Base-by-base conservation (phyloP, 2,329 filamentous ascomycete species). In the Seiridium unicorne region DNA sequence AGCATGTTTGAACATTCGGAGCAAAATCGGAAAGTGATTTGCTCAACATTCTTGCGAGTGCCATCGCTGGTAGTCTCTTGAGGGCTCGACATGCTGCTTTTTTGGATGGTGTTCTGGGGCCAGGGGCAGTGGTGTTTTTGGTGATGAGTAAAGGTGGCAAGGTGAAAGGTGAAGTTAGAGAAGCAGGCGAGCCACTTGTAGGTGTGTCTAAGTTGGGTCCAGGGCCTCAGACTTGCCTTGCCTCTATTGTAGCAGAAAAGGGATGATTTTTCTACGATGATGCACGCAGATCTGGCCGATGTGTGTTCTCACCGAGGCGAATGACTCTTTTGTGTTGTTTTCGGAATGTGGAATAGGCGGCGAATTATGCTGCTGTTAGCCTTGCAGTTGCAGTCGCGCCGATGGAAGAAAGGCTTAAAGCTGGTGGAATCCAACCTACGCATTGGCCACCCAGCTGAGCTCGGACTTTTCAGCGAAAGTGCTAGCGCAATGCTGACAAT, bases 1-100 rank as follows among this genome's bases (percentile, higher is more conserved):
- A 99, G 84, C 85, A 99, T 91, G 83, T 99, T 99, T 70, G 93
- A 97, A 81, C 95, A 99, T 84, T 99, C 95, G 69, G 92, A 93
- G 82, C 95, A 99, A 84, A 99, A 99, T 72, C 92, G 90, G 78
- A 98, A 99, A 53, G 92, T 93, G 76, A 98, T 93, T 76, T 96
- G 92, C 78, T 94, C 88, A 65, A 81, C 79, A 70, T 82, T 83
- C 69, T 83, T 79, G 61, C 71, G 75, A 55, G 72, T 70, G 46
- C 42, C 49, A 31, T 73, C 71, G 51, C 79, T 77, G 64, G 78
- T 72, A 51, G 77, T 82, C 35, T 84, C 82, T 63, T 82, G 78
- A 38, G 85, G 85, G 9, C 84, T 82, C 35, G 86, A 81, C 86
- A 89, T 88, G 55, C 62, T 67, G 46, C 59, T 62, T 57, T 53